Percentiles rank a stretch among this genome's conserved stretches.
Evolutionary conservation across 306 rosid species (phyloP).

Genomic region (Medicago ruthenica): DNA sequence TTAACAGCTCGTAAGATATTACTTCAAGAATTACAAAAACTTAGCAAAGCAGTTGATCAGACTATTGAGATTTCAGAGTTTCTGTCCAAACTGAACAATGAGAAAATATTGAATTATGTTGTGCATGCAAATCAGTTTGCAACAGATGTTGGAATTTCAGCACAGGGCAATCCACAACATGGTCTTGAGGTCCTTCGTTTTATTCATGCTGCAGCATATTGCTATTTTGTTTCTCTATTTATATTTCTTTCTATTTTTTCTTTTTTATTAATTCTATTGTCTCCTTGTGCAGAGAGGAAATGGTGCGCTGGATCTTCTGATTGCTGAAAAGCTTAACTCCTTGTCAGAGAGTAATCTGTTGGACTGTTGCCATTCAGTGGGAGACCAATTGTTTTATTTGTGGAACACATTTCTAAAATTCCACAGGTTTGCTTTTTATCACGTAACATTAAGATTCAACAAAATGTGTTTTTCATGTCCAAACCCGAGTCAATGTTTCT

Average conservation of each 20-base stretch:
- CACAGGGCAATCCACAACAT: slow-evolving; percentile 72
- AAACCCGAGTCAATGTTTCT: slow-evolving; percentile 15
- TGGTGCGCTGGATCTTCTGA: slow-evolving; percentile 15
- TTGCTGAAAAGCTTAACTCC: slow-evolving; percentile 38
- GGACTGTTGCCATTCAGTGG: slow-evolving; percentile 57
- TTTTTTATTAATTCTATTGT: slow-evolving; percentile 26
- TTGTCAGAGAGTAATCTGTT: slow-evolving; percentile 52
- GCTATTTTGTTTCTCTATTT: slow-evolving; percentile 10
- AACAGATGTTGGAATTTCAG: slow-evolving; percentile 50
- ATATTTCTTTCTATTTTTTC: background rate
- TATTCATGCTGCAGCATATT: slow-evolving; percentile 38
- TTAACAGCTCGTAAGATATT: slow-evolving; percentile 70
- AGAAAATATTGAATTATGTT: slow-evolving; percentile 48
- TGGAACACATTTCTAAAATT: slow-evolving; percentile 77
- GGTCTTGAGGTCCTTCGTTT: slow-evolving; percentile 71
- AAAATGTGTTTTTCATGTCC: background rate
- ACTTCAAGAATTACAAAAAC: slow-evolving; percentile 71
- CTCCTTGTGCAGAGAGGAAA: slow-evolving; percentile 50
- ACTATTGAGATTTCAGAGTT: slow-evolving; percentile 68
- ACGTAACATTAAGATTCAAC: too few species aligned
- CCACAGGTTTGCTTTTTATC: slow-evolving; percentile 63
- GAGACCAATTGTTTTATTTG: slow-evolving; percentile 71
- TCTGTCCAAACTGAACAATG: slow-evolving; percentile 59
- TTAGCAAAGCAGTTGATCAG: slow-evolving; percentile 67
- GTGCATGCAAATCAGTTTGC: slow-evolving; percentile 50